Evolutionary conservation across 352 stramenopile genomes (phyloP).

Genomic region (Phytophthora hibernalis): DNA sequence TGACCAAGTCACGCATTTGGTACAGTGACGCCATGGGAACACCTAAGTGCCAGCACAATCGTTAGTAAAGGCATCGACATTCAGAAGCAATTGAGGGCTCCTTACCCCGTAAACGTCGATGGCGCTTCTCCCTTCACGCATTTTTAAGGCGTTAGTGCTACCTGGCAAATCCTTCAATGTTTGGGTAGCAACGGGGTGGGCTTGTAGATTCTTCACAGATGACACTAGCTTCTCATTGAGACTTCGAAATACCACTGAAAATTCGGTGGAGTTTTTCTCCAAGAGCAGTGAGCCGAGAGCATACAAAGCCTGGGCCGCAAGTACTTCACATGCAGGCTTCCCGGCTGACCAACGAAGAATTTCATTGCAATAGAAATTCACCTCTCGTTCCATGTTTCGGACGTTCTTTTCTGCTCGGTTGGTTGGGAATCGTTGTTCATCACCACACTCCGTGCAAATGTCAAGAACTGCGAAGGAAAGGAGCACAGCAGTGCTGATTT

Average conservation of each 20-base stretch:
- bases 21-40: conserved; percentile 47
- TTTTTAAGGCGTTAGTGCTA: conserved; percentile 1
- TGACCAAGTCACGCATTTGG: conserved; percentile 55
- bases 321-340: conserved; percentile 34
- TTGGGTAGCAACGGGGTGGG: conserved; percentile 1
- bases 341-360: conserved; percentile 46
- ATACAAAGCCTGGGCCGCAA: conserved; percentile 56
- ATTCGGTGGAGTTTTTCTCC: conserved; percentile 56
- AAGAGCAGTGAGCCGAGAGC: conserved; percentile 54
- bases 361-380: conserved; percentile 85
- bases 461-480: conserved; percentile 42
- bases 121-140: conserved; percentile 15
- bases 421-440: conserved; percentile 23
- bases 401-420: conserved; percentile 30
- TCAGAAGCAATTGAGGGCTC: not conserved
- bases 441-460: conserved; percentile 41
- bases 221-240: conserved; percentile 52
- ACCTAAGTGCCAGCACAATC: conserved; percentile 28
- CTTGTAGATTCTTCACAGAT: conserved; percentile 27
- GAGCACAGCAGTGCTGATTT: conserved; percentile 30
- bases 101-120: conserved; percentile 45
- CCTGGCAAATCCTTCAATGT: conserved; percentile 9
- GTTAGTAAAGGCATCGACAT: conserved; percentile 1
- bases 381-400: conserved; percentile 65
- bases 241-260: conserved; percentile 51